These are phyloP conservation scores for Talinum fruticosum DNA, from an alignment of 148 eudicot genomes.

Conservation along the genomic window DNA sequence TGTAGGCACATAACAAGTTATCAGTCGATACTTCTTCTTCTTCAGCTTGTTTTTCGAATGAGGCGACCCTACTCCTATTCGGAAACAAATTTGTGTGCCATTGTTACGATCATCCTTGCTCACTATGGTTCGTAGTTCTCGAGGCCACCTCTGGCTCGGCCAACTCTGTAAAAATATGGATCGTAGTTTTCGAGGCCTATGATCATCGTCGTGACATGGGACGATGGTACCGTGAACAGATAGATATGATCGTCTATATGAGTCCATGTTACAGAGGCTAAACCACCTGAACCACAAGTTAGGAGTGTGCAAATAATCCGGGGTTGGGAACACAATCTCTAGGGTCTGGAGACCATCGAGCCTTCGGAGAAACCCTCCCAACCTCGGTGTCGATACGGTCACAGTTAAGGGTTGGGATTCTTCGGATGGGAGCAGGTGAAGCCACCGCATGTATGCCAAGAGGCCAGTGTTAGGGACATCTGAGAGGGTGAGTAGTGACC, in stretches of 20 bases:
- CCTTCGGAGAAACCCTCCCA: not conserved
- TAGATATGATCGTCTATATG: not conserved
- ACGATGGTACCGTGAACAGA: not conserved
- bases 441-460: too few relatives aligned
- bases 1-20: not conserved
- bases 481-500: not conserved
- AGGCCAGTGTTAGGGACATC: not conserved
- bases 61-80: not conserved
- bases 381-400: too few relatives aligned
- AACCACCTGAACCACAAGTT: not conserved
- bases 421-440: too few relatives aligned
- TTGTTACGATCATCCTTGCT: not conserved
- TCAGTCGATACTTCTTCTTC: not conserved
- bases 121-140: not conserved
- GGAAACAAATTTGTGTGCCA: not conserved
- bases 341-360: not conserved
- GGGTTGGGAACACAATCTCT: not conserved
- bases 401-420: too few relatives aligned
- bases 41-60: too few relatives aligned
- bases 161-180: not conserved
- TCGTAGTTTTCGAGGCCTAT: not conserved
- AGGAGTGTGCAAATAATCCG: not conserved
- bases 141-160: not conserved
- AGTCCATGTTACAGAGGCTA: too few relatives aligned
- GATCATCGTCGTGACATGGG: not conserved